Conservation (phyloP, 805 yeast genomes). For the Metschnikowia henanensis region DNA sequence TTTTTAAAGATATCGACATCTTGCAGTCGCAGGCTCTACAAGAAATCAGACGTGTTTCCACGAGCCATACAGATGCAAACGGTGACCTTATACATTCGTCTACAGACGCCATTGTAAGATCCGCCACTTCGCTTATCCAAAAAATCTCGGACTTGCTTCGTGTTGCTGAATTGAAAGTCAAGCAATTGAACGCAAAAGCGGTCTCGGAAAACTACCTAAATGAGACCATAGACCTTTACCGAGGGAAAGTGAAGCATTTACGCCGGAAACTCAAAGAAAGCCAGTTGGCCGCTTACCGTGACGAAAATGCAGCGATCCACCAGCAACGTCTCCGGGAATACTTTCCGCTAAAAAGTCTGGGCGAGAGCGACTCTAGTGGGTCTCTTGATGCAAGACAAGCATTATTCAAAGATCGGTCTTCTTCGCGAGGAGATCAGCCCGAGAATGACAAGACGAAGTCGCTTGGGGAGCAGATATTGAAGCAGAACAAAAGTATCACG, state of each 20-base stretch:
- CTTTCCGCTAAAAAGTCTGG: neutral
- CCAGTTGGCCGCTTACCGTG: constrained; percentile 28
- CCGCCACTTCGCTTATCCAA: constrained; percentile 20
- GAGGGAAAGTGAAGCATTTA: constrained; percentile 22
- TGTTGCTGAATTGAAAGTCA: constrained; percentile 15
- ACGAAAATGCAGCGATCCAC: constrained; percentile 30
- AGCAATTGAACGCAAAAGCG: constrained; percentile 5
- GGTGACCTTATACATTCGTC: constrained; percentile 16
- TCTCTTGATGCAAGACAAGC: constrained; percentile 4
- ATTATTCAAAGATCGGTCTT: constrained; percentile 14
- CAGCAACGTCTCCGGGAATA: constrained; percentile 31
- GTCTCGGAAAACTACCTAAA: neutral
- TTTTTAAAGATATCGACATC: constrained; percentile 20
- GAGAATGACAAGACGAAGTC: constrained; percentile 16
- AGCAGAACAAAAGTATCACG: constrained; percentile 48
- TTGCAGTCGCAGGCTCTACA: constrained; percentile 23
- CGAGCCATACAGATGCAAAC: neutral
- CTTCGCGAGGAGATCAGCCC: neutral
- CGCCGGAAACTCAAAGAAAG: constrained; percentile 27
- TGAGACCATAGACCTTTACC: constrained; percentile 21
- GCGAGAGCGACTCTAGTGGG: neutral
- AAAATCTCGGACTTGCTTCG: constrained; percentile 20
- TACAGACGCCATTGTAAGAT: constrained; percentile 20
- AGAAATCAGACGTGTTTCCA: constrained; percentile 12
- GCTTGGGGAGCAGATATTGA: constrained; percentile 42